Percentiles rank a stretch among this genome's conserved stretches.
Conservation (phyloP, 2,329 filamentous ascomycete genomes). For the Aspergillus arachidicola region DNA sequence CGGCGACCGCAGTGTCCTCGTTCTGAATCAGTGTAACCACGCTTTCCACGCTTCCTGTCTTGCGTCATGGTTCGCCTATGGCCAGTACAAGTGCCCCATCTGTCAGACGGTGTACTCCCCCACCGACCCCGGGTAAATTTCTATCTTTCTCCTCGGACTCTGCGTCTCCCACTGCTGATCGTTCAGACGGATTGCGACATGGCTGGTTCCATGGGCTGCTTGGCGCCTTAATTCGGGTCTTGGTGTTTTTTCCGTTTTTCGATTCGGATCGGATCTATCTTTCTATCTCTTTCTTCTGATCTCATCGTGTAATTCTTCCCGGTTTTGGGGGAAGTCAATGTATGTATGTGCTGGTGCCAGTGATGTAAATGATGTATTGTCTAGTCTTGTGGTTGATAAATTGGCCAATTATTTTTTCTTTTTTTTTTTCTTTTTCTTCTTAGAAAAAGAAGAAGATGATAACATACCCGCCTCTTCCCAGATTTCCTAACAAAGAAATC, state of each 20-base stretch:
- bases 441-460: background rate
- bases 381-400: too few relatives aligned
- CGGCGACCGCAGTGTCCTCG: slow-evolving; percentile 19
- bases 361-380: background rate
- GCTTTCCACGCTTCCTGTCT: slow-evolving; percentile 33
- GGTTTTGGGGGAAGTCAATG: background rate
- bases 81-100: slow-evolving; percentile 32
- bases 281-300: background rate
- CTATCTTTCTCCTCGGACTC: background rate
- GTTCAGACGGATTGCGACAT: background rate
- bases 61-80: slow-evolving; percentile 33
- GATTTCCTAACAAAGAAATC: background rate
- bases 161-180: background rate
- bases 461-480: background rate
- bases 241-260: background rate
- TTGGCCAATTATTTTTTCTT: background rate
- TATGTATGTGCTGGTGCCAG: background rate
- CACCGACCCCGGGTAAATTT: slow-evolving; percentile 8
- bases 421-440: background rate
- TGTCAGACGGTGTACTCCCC: slow-evolving; percentile 32
- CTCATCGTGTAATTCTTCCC: background rate
- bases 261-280: background rate
- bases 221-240: background rate
- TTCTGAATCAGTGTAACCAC: slow-evolving; percentile 34
- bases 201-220: background rate